Percentiles rank a stretch among this genome's conserved stretches.
phyloP scores from a whole-genome alignment of 1,284 basidiomycete genomes.

The Rhodotorula sp. region DNA sequence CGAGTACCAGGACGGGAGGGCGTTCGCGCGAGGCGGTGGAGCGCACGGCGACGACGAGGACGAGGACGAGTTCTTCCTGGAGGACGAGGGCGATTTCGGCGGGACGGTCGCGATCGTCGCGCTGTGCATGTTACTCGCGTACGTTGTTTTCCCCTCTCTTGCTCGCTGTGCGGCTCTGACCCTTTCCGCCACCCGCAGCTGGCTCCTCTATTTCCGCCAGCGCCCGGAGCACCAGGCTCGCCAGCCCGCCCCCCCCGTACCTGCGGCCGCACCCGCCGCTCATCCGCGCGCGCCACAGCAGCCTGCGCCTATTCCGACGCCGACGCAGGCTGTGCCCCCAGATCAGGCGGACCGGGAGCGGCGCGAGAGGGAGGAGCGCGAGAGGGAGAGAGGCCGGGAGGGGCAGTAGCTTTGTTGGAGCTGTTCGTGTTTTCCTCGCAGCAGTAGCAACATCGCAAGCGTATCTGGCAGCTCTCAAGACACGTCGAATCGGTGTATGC shows the following conservation, averaged over 20 bases:
- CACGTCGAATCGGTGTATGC: background rate
- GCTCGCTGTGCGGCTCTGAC: background rate
- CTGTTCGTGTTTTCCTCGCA: background rate
- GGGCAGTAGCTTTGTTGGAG: background rate
- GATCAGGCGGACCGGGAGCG: background rate
- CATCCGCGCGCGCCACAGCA: conserved; percentile 7
- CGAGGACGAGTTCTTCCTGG: conserved; percentile 39
- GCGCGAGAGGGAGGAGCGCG: background rate
- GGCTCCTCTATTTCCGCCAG: conserved; percentile 46
- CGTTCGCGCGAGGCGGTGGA: conserved; percentile 4
- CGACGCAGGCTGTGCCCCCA: background rate
- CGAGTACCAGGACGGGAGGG: conserved; percentile 4
- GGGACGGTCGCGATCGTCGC: conserved; percentile 46
- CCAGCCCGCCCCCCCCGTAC: background rate
- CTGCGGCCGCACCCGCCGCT: conserved; percentile 8
- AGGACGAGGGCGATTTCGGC: conserved; percentile 42
- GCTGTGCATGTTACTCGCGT: conserved; percentile 44
- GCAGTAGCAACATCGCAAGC: background rate
- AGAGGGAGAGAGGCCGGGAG: background rate
- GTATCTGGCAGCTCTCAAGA: background rate
- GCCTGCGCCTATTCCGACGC: background rate
- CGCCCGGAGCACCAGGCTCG: conserved; percentile 12
- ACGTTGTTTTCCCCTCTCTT: conserved; percentile 4
- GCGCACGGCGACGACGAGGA: conserved; percentile 35
- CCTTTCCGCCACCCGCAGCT: conserved; percentile 5